Evolutionary conservation across 75 land plant genomes (phyloP), one percentile per base, ranked within the genome.

Genomic region (Picea sitchensis): DNA sequence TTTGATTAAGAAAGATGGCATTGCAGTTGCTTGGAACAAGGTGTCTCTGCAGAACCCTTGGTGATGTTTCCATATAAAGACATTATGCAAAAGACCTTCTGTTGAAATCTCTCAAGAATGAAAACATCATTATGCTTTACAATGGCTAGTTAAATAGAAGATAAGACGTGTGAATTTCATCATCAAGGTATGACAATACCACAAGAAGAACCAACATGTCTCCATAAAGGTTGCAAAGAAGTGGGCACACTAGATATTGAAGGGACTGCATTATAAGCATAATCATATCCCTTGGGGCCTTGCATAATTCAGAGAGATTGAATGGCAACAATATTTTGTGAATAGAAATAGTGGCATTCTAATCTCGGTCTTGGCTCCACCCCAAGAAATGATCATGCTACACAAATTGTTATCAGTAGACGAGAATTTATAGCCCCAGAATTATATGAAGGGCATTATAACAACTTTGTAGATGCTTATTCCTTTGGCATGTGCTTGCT

Each of bases 341-440:
- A 94, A 94, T 79, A 91, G 95, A 30, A 93, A 90, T 75, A 78
- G 77, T 68, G 92, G 94, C 64, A 77, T 83, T 87, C 86, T 91
- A 17, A 93, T 60, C 76, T 93, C 54, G 95, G 93, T 12, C 75
- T 89, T 61, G 93, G 93, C 62, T 84, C 88, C 17, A 82, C 82
- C 4, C 83, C 90, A 4, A 90, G 84, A 3, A 86, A 77, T 71
- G 82, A 81, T 78, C 88, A 83, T 63, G 65, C 76, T 21, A 88
- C 91, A 15, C 96, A 91, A 61, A 81, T 92, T 4, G 69, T 91
- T 14, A 73, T 89, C 4, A 93, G 96, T 8, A 93, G 92, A 44
- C 96, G 93, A 15, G 93, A 91, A 84, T 26, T 26, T 93, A 91
- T 93, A 94, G 93, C 93, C 20, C 96, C 96, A 9, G 93, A 93